These are phyloP conservation scores for Aquilaria agallochum DNA, from an alignment of 441 rosid species.

Conservation along the genomic window DNA sequence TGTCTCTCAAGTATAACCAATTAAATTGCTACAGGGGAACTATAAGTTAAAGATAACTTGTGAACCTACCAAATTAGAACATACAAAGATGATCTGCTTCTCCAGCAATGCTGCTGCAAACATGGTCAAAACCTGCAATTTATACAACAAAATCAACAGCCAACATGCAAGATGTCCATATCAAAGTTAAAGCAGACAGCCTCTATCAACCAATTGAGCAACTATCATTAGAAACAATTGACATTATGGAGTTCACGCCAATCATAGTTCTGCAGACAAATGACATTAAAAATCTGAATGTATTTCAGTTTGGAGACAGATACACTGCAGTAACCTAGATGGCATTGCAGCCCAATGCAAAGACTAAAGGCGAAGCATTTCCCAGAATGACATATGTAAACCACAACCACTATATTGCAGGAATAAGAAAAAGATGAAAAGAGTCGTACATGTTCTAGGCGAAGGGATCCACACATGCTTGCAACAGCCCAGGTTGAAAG, in stretches of 20 bases:
- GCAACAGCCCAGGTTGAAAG: conserved; percentile 92
- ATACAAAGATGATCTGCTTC: conserved; percentile 85
- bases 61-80: conserved; percentile 84
- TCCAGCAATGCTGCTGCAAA: conserved; percentile 89
- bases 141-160: conserved; percentile 17
- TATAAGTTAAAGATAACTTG: conserved; percentile 5
- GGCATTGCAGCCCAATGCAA: background rate
- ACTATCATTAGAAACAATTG: background rate
- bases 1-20: conserved; percentile 2
- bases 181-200: conserved; percentile 1
- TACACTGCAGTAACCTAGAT: background rate
- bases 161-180: background rate
- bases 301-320: no score
- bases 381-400: background rate
- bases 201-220: no score
- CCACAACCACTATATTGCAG: no score
- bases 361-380: background rate
- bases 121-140: conserved; percentile 68
- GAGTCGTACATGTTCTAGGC: conserved; percentile 75
- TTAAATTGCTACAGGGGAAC: conserved; percentile 3
- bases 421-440: conserved; percentile 3
- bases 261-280: no score
- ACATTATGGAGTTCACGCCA: background rate
- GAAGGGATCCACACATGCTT: conserved; percentile 84
- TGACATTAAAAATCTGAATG: no score